Evolutionary conservation across 2,329 filamentous ascomycete genomes (phyloP).

Genomic region (Berkeleyomyces rouxiae): DNA sequence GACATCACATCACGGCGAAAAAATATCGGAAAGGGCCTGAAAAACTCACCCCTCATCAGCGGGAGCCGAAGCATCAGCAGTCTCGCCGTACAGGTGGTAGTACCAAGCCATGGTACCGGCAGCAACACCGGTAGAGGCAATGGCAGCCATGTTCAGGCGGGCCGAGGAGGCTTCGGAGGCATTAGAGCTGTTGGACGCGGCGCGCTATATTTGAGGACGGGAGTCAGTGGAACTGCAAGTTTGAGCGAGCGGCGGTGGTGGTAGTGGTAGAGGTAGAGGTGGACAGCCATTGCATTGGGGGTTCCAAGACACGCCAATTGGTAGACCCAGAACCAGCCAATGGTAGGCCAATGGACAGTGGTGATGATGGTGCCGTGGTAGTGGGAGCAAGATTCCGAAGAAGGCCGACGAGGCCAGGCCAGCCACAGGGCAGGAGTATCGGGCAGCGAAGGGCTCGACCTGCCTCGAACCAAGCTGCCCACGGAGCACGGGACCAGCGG

Average conservation of each 20-base stretch:
- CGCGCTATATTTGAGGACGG: slow-evolving; percentile 30
- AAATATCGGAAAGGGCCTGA: not conserved
- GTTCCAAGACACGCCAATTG: not conserved
- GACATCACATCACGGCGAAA: not conserved
- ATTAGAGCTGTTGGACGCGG: slow-evolving; percentile 57
- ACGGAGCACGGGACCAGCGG: not conserved
- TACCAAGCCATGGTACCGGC: slow-evolving; percentile 90
- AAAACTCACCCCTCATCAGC: slow-evolving; percentile 90
- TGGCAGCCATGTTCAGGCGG: slow-evolving; percentile 72
- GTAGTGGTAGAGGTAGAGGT: not conserved
- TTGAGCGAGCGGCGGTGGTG: not conserved
- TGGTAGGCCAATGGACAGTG: not conserved
- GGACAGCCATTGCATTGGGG: no score
- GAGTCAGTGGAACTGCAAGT: slow-evolving; percentile 5
- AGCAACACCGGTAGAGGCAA: slow-evolving; percentile 71
- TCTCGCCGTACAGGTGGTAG: slow-evolving; percentile 85
- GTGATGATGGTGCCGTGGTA: not conserved
- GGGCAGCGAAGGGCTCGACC: no score
- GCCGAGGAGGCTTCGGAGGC: slow-evolving; percentile 55
- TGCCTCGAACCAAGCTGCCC: no score
- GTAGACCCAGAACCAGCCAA: not conserved
- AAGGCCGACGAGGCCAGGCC: not conserved
- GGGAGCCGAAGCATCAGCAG: slow-evolving; percentile 75
- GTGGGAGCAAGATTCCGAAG: not conserved
- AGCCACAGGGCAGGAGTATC: not conserved